Conservation (phyloP, 805 yeast species). For the Ogataea nonfermentans region DNA sequence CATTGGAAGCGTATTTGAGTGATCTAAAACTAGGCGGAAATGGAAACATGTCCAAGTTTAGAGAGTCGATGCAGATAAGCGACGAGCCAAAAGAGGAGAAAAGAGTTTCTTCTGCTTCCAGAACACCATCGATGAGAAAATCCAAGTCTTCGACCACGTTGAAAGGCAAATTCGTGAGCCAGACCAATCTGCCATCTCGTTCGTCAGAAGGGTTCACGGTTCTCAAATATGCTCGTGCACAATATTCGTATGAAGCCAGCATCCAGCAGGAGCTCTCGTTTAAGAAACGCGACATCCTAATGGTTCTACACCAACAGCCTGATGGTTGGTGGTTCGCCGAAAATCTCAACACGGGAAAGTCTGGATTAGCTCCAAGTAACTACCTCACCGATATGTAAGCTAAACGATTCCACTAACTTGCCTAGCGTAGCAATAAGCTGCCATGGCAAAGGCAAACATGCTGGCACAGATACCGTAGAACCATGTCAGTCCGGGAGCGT, state of each 20-base stretch:
- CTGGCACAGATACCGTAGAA: conserved; percentile 51
- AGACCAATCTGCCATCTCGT: conserved; percentile 41
- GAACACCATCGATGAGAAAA: conserved; percentile 22
- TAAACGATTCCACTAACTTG: conserved; percentile 35
- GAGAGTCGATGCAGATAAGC: conserved; percentile 33
- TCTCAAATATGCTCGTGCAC: conserved; percentile 50
- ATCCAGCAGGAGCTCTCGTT: conserved; percentile 61
- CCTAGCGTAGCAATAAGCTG: conserved; percentile 49
- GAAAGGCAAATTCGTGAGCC: conserved; percentile 18
- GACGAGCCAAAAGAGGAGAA: conserved; percentile 3
- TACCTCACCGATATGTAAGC: conserved; percentile 38
- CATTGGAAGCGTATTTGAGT: conserved; percentile 53
- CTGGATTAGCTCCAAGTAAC: conserved; percentile 67
- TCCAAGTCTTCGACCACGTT: conserved; percentile 33
- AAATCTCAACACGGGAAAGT: conserved; percentile 41
- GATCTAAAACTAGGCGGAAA: conserved; percentile 41
- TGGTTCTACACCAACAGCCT: conserved; percentile 56
- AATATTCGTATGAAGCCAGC: conserved; percentile 56
- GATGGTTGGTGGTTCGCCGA: conserved; percentile 80
- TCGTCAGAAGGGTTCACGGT: conserved; percentile 56
- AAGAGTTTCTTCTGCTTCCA: conserved; percentile 1
- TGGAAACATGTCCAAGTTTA: conserved; percentile 40
- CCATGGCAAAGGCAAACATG: conserved; percentile 47
- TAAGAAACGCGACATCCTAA: conserved; percentile 53
- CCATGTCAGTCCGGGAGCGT: conserved; percentile 59